Evolutionary conservation across 768 basidiomycete species (phyloP), one percentile per base, ranked within the genome.

Genomic region (Nevesoporus exiguus): DNA sequence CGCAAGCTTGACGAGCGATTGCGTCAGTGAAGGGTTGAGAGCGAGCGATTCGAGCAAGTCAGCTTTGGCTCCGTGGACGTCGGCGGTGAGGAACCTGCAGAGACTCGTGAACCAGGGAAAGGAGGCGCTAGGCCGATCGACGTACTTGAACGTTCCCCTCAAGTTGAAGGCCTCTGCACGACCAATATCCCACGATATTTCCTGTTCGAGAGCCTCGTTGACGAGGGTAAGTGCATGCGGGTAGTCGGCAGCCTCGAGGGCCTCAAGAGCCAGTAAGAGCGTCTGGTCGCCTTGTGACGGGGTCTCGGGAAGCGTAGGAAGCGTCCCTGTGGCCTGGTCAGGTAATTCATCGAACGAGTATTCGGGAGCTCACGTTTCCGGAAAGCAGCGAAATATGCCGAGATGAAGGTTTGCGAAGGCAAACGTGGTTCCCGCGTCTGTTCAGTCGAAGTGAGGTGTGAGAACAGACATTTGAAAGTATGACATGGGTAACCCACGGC

Each of bases 331-430:
- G 5, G 43, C 24, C 17, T 1, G 6, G 39, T 62, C 45, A 56
- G 47, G 40, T 30, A n/a, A 52, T 33, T 19, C 8, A 49, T 37
- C 15, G 13, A n/a, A 53, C 44, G 48, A 8, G 44, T n/a, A 9
- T 17, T 39, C 21, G 55, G 42, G 37, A 19, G 47, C 88, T 61
- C 62, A 90, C 93, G 86, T 52, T 86, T 77, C 59, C 97, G 85
- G 88, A 98, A 98, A 9, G 97, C 97, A 55, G 93, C 88, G 67
- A 98, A 93, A 76, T 98, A 99, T 0, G 96, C 90, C 13, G 88
- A 86, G 60, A 97, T 88, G 73, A 99, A 97, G 0, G 92, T 93
- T 60, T 82, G 81, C 14, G 93, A 93, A 7, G 96, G 96, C 25
- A 98, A 76, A 52, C 86, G 82, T 1, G 86, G 86, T 73, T 90